Base-by-base conservation (phyloP, 2,329 filamentous ascomycete genomes). In the Diplodia corticola region DNA sequence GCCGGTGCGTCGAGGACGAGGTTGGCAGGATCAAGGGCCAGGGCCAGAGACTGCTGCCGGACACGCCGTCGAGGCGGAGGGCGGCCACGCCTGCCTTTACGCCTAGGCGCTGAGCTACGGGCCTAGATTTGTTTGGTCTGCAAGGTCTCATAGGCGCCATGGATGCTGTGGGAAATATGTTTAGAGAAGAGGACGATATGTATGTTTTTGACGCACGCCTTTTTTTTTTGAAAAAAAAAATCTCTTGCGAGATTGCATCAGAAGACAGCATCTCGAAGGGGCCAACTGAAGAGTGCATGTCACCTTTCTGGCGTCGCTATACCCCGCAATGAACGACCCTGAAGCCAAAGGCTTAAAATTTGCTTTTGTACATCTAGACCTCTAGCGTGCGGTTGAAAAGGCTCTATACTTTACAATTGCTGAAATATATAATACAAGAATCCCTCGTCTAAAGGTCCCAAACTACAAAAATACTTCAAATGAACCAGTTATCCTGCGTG, bases 401-500 rank as follows among this genome's bases (percentile, higher is more conserved):
- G 24, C 55, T 60, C 37, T 60, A 59, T 59, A 46, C 4, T 44
- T 37, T 51, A 49, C 28, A 26, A 26, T 10, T 9, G 24, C 20
- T 3, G 17, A n/a, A 51, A n/a, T 61, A 51, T 53, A 40, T 30
- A 17, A 30, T n/a, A 40, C 22, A 17, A 13, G 13, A 20, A 35
- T 20, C 7, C 48, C 28, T 20, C 48, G 20, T 48, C n/a, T 24
- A n/a, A 46, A 40, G 7, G 2, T 1, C 33, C 33, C n/a, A 5
- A 4, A 35, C 2, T 22, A 24, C 48, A 24, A 30, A 46, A 15
- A 7, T 49, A 50, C 60, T 10, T 55, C 35, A 64, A 50, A 54
- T 24, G 12, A 69, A 77, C 74, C 72, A 73, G 69, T 99, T 99
- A 80, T 99, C 95, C 75, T 91, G 88, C 76, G 90, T 90, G 83